Conservation (phyloP, 2,329 filamentous ascomycete species). For the Didymella glomerata region DNA sequence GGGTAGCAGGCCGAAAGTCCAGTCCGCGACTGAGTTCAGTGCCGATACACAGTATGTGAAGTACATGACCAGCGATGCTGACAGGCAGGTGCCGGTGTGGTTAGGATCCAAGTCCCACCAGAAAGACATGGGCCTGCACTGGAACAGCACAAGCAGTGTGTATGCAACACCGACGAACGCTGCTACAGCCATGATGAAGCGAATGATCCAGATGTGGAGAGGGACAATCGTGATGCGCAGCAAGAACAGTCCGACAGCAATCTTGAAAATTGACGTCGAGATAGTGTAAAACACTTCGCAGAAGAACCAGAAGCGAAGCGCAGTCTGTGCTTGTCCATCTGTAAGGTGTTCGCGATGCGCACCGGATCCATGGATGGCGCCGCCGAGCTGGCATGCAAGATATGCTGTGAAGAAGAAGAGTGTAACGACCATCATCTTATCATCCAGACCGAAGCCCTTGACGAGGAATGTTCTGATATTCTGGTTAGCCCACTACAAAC, state of each 20-base stretch:
- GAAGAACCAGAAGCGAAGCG: slow-evolving; percentile 59
- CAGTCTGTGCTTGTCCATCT: slow-evolving; percentile 36
- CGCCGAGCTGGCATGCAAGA: slow-evolving; percentile 41
- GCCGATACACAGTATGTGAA: slow-evolving; percentile 55
- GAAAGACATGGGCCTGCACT: slow-evolving; percentile 60
- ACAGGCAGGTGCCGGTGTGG: slow-evolving; percentile 52
- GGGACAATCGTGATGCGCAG: slow-evolving; percentile 59
- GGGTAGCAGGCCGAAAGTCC: slow-evolving; percentile 42
- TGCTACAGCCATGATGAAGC: slow-evolving; percentile 56
- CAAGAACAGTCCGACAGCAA: slow-evolving; percentile 61
- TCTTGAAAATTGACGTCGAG: slow-evolving; percentile 57
- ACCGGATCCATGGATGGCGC: slow-evolving; percentile 51
- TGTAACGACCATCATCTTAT: slow-evolving; percentile 52
- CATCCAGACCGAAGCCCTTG: slow-evolving; percentile 52
- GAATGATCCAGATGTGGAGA: slow-evolving; percentile 57
- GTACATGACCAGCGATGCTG: slow-evolving; percentile 58
- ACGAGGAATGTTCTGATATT: slow-evolving; percentile 41
- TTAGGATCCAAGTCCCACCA: slow-evolving; percentile 58
- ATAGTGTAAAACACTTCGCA: slow-evolving; percentile 63
- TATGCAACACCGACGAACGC: slow-evolving; percentile 57
- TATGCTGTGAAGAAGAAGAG: slow-evolving; percentile 51
- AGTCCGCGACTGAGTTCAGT: slow-evolving; percentile 42
- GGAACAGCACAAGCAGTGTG: slow-evolving; percentile 60
- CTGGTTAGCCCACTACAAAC: slow-evolving; percentile 7
- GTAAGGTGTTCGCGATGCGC: slow-evolving; percentile 44